Evolutionary conservation across 441 rosid genomes (phyloP), one percentile per base, ranked within the genome.

Genomic region (Erodium chrysanthum): DNA sequence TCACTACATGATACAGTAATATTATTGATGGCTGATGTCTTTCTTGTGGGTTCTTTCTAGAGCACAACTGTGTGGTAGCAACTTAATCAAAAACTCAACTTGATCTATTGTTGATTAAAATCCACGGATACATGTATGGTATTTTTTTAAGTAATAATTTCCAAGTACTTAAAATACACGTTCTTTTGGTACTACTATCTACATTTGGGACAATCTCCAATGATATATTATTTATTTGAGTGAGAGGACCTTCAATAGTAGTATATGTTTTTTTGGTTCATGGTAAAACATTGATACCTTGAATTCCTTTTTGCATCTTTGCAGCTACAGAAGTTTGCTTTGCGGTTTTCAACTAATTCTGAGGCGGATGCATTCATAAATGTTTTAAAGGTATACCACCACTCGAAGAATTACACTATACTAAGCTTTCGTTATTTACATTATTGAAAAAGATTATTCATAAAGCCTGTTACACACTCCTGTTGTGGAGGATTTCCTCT

Each of bases 301-400:
- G 23, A 29, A 27, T 31, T 48, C 10, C 17, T 31, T 42, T 71
- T 29, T 27, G 14, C 14, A 50, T 40, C 33, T 69, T 73, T 79
- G 70, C 96, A 92, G 93, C 75, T 86, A 71, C 96, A 92, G 79
- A 90, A 92, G 79, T 92, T 92, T 66, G 96, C 88, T 35, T 31
- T 88, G 66, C 84, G 86, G 67, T 92, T 92, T 78, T 68, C 79
- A 42, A 80, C 83, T 12, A 65, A 35, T 79, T 64, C 69, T 73
- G 93, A 84, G 68, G 83, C 86, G 0, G 84, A 79, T 76, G 64
- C 72, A 73, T 90, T 92, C 73, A 79, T 81, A 12, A 74, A 69
- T 73, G 69, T 75, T 75, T 72, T 92, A 75, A 80, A 83, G 87
- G 98, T 90, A 48, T 35, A 70, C 66, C 46, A 68, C 67, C 54